A percentile compares a stretch with the other conserved stretches of the same genome.
Conservation (phyloP, 2,329 filamentous ascomycete species). For the Pseudodiploospora longispora region DNA sequence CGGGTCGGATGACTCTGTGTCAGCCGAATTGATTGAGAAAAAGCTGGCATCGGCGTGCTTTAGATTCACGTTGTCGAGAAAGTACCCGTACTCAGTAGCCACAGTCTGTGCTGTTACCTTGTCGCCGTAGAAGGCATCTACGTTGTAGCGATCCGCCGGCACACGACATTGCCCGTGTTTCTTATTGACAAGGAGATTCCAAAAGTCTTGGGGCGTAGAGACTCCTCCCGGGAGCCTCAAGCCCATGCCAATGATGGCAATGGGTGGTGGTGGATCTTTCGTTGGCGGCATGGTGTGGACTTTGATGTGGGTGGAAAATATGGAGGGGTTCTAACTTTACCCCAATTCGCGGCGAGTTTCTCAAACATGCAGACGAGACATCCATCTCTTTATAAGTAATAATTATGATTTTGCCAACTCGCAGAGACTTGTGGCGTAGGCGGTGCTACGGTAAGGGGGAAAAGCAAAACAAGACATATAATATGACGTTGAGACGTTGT, state of each 20-base stretch:
- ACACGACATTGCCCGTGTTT: conserved; percentile 15
- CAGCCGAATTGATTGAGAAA: conserved; percentile 20
- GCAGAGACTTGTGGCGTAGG: too few relatives aligned
- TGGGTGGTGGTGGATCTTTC: conserved; percentile 10
- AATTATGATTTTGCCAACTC: too few relatives aligned
- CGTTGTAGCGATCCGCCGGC: conserved; percentile 19
- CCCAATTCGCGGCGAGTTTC: too few relatives aligned
- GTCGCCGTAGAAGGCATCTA: conserved; percentile 15
- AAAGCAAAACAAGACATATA: too few relatives aligned
- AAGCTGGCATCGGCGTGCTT: conserved; percentile 21
- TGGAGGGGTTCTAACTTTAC: too few relatives aligned
- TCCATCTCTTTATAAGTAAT: too few relatives aligned
- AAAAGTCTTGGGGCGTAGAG: conserved; percentile 17
- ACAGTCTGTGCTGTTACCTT: conserved; percentile 5
- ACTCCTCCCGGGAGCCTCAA: conserved; percentile 24
- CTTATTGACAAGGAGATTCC: conserved; percentile 23
- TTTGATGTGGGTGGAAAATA: too few relatives aligned
- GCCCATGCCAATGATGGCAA: conserved; percentile 25
- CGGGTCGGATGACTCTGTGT: conserved; percentile 21
- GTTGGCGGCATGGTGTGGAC: neutral
- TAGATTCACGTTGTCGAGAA: conserved; percentile 17
- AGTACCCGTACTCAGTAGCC: conserved; percentile 17
- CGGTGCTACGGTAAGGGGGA: too few relatives aligned
- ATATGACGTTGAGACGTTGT: too few relatives aligned
- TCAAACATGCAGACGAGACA: too few relatives aligned